Evolutionary conservation across 2,329 filamentous ascomycete species (phyloP), one percentile per base, ranked within the genome.

Genomic region (Cladorrhinum sp.): DNA sequence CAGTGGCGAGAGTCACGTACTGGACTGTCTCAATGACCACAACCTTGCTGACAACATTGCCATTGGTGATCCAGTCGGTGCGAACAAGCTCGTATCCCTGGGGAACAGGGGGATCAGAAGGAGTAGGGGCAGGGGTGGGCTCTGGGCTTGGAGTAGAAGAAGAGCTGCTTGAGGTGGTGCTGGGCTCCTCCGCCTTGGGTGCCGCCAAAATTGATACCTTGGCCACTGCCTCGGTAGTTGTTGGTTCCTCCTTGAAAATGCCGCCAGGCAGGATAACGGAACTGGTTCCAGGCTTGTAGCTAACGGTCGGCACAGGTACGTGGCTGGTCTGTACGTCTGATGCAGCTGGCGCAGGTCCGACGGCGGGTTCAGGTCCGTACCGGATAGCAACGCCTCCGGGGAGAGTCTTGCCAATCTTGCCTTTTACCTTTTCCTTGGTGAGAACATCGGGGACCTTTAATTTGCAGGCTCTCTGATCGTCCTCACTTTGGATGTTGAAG

Each of bases 401-500:
- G 20, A 96, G 82, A 49, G 60, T 57, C 2, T 79, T 77, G 12
- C 78, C 72, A 57, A 85, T 74, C 6, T 83, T 78, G 9, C 85
- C 82, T 1, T 73, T 67, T 55, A 85, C 81, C 68, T 92, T 76
- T 62, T 96, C 91, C 8, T 77, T 64, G 1, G 73, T 70, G 20
- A 95, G 72, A 0, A 70, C 66, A 0, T 74, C 63, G 2, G 90
- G 88, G 1, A 87, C 50, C 18, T 61, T 32, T 70, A 93, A 82
- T 55, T 79, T 78, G 78, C 92, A 96, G 60, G 83, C 67, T 1
- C 72, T 67, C 69, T 83, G 80, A 10, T 81, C 78, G 0, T 75
- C 73, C 24, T 85, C 79, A 56, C 74, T 75, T 72, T 93, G 86
- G 58, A 96, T 78, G 56, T 81, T 77, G 76, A 97, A 96, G 27